Conservation (phyloP, 495 filamentous ascomycete species). For the Penicillium subrubescens region DNA sequence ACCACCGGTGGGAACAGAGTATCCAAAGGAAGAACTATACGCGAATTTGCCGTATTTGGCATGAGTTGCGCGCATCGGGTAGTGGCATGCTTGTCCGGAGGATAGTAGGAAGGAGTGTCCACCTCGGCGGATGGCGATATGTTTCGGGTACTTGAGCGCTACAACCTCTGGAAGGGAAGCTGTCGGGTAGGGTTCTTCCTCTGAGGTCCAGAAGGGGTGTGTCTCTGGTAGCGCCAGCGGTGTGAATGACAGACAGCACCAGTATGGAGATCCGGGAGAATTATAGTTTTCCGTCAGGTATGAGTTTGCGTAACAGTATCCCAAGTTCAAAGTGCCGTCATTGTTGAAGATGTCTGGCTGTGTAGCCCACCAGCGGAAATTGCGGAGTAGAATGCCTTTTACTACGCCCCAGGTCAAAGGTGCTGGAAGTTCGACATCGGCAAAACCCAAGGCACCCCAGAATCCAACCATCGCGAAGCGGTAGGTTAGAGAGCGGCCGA, state of each 20-base stretch:
- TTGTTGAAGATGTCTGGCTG: slow-evolving; percentile 72
- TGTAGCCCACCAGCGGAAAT: slow-evolving; percentile 78
- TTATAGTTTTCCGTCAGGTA: slow-evolving; percentile 80
- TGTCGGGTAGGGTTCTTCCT: slow-evolving; percentile 63
- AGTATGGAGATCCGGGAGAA: slow-evolving; percentile 60
- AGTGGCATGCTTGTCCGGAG: slow-evolving; percentile 76
- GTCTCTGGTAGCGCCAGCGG: slow-evolving; percentile 49
- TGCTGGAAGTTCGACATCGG: slow-evolving; percentile 68
- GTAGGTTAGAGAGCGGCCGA: slow-evolving; percentile 76
- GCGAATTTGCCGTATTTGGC: slow-evolving; percentile 82
- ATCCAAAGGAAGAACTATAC: slow-evolving; percentile 73
- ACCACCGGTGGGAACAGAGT: slow-evolving; percentile 74
- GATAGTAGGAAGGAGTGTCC: slow-evolving; percentile 73
- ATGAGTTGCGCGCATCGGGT: slow-evolving; percentile 76
- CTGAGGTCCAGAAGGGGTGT: slow-evolving; percentile 47
- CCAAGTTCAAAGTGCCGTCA: slow-evolving; percentile 73
- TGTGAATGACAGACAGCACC: slow-evolving; percentile 65
- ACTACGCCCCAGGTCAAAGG: slow-evolving; percentile 77
- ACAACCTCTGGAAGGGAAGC: slow-evolving; percentile 54
- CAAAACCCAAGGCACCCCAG: slow-evolving; percentile 77
- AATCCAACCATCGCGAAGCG: slow-evolving; percentile 81
- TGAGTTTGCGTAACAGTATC: slow-evolving; percentile 79
- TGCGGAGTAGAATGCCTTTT: slow-evolving; percentile 71
- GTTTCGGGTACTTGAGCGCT: slow-evolving; percentile 64
- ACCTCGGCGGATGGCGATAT: slow-evolving; percentile 62